phyloP scores from a whole-genome alignment of 148 eudicot species.

The Rhododendron mucronatum region DNA sequence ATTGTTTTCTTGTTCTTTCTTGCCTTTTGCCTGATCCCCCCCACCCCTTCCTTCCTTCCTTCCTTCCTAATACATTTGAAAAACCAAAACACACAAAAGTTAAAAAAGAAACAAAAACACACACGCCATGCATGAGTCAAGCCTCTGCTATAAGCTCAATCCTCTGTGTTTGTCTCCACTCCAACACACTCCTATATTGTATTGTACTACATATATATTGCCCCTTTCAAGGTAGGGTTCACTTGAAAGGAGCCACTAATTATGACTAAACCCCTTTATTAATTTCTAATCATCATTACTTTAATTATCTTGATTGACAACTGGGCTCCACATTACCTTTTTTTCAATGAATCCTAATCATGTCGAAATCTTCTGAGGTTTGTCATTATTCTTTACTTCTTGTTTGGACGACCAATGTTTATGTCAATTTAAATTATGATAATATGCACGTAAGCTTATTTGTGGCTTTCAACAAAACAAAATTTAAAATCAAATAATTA shows the following conservation, averaged over 20 bases:
- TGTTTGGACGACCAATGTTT: not conserved
- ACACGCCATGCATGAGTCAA: slow-evolving; percentile 8
- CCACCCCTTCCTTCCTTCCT: not conserved
- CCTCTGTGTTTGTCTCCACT: not conserved
- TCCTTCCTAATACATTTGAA: slow-evolving; percentile 5
- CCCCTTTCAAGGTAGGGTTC: not conserved
- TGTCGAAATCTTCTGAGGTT: not conserved
- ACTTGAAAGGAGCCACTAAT: not conserved
- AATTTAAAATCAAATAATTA: not conserved
- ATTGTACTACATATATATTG: too few species aligned
- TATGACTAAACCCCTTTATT: slow-evolving; percentile 5
- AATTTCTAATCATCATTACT: slow-evolving; percentile 13
- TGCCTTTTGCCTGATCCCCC: slow-evolving; percentile 14
- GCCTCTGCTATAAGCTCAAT: not conserved
- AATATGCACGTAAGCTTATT: not conserved
- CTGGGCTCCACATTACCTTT: slow-evolving; percentile 18
- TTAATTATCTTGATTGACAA: slow-evolving; percentile 15
- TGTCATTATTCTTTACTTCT: not conserved
- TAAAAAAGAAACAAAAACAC: not conserved
- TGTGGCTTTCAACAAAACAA: not conserved
- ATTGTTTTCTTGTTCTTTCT: slow-evolving; percentile 22
- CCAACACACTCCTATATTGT: not conserved
- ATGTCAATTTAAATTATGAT: not conserved
- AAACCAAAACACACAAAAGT: not conserved
- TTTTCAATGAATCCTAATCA: not conserved